These are phyloP conservation scores for Lenzites betulinus DNA, from an alignment of 768 basidiomycete genomes.

Conservation along the genomic window DNA sequence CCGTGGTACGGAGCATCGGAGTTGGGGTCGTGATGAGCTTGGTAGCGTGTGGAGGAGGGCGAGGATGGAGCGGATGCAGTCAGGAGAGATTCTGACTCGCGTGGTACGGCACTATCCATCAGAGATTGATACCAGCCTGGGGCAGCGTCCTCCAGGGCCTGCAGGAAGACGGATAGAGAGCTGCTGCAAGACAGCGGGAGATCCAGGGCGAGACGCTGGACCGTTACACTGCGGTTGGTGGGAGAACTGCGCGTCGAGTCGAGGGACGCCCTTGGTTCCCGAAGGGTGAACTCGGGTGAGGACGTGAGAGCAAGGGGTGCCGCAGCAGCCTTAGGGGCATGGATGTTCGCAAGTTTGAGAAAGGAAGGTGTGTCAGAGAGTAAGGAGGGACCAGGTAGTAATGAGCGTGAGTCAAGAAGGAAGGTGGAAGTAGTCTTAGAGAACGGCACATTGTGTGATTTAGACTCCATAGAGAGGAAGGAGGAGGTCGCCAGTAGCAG, in stretches of 20 bases:
- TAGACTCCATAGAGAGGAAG: not conserved
- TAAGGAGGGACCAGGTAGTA: not conserved
- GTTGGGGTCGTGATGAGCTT: not conserved
- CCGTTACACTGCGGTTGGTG: constrained; percentile 12
- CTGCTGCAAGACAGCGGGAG: constrained; percentile 13
- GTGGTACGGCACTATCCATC: constrained; percentile 14
- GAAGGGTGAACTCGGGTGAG: not conserved
- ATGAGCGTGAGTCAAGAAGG: constrained; percentile 6
- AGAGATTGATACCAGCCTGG: constrained; percentile 23
- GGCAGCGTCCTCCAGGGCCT: constrained; percentile 17
- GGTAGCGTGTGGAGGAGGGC: not conserved
- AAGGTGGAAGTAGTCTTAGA: constrained; percentile 1
- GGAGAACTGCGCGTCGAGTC: constrained; percentile 1
- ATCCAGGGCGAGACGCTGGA: constrained; percentile 16
- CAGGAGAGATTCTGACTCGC: not conserved
- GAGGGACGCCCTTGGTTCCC: not conserved
- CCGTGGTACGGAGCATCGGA: not conserved
- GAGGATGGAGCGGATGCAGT: not conserved
- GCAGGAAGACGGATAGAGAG: constrained; percentile 14
- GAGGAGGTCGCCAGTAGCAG: not conserved
- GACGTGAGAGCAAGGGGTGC: not conserved
- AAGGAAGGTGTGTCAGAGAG: not conserved
- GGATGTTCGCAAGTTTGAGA: not conserved
- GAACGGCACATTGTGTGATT: not conserved
- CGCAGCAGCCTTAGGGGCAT: not conserved